phyloP scores from a whole-genome alignment of 2,329 filamentous ascomycete species.

The Gyromitra esculenta region DNA sequence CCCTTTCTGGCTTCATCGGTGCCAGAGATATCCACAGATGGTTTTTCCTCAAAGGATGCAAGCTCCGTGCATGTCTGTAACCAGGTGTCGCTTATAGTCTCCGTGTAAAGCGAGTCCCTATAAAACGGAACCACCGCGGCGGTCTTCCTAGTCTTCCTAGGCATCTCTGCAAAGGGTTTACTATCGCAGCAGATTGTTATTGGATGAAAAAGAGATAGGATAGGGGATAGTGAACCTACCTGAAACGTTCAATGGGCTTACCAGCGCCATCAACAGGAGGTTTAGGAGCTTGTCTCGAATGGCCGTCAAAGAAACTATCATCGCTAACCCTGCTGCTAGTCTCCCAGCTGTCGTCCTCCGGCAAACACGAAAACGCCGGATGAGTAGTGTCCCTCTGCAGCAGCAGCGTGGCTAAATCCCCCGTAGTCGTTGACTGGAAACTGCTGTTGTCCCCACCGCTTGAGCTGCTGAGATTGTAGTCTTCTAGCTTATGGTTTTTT shows the following conservation, averaged over 20 bases:
- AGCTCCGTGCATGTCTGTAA: not conserved
- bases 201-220: not conserved
- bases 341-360: conserved; percentile 3
- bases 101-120: conserved; percentile 6
- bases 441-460: not conserved
- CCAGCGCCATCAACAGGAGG: not conserved
- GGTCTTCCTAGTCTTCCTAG: not conserved
- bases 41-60: not conserved
- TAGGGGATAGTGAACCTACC: not conserved
- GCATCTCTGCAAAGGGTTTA: not conserved
- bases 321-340: conserved; percentile 31
- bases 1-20: not conserved
- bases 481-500: not conserved
- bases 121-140: not conserved
- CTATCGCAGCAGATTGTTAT: not conserved
- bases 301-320: conserved; percentile 33
- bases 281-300: conserved; percentile 3
- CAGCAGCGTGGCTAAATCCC: not conserved
- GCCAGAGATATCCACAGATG: not conserved
- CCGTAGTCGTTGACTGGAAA: not conserved
- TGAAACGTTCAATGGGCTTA: not conserved
- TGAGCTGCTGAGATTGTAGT: not conserved
- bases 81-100: conserved; percentile 1
- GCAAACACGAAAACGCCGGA: conserved; percentile 19
- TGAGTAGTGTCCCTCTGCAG: conserved; percentile 13